Evolutionary conservation across 768 basidiomycete species (phyloP), one percentile per base, ranked within the genome.

Genomic region (Cubamyces lactineus): DNA sequence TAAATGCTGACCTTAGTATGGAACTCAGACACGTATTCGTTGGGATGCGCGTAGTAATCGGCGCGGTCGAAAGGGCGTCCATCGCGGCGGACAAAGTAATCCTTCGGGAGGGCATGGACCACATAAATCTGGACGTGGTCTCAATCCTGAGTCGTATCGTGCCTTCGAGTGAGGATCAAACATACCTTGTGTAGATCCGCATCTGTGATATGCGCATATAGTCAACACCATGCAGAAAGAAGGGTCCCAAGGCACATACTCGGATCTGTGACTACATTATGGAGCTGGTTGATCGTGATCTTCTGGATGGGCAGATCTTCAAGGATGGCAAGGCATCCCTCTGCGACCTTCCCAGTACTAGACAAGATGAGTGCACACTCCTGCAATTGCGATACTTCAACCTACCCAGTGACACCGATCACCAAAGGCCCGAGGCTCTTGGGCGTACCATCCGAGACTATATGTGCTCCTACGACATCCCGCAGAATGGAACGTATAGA

Each of bases 371-470:
- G 42, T 43, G 16, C 1, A 43, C 12, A n/a, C 5, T 34, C 15
- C 15, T n/a, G 9, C 17, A 1, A 8, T 41, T 54, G 28, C 38
- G 49, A 47, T 9, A 11, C 30, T 52, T 11, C 56, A 5, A 65
- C 80, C 51, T 71, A 92, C 91, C 94, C 94, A 23, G 93, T 95
- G 46, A 96, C 70, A 17, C 92, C 90, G 53, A 94, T 82, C 0
- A 95, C 82, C 39, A 92, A 84, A 0, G 95, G 94, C 2, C 91
- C 93, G 1, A 89, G 77, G 9, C 75, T 74, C n/a, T 73, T 72
- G 5, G 89, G 86, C 1, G 85, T 87, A 1, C 88, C 88, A 41
- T 84, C 77, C 39, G 75, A 69, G 3, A 74, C 67, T 12, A 96
- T 87, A 19, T 76, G 76, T 1, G 76, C 70, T 0, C 90, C 90